phyloP scores from a whole-genome alignment of 202 grass and related monocot genomes.

The Digitaria exilis region DNA sequence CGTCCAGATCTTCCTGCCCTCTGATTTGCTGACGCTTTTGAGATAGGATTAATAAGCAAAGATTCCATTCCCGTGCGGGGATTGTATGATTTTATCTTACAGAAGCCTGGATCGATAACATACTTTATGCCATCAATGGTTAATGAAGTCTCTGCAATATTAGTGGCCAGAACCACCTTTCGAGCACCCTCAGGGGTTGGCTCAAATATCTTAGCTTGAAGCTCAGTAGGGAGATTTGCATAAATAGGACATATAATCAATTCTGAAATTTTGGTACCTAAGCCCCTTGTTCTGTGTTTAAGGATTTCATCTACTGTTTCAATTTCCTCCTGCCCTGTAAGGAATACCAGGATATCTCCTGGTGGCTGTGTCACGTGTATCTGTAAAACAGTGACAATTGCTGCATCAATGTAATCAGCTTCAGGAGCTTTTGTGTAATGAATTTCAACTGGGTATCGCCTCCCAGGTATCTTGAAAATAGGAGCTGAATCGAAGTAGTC shows the following conservation, averaged over 20 bases:
- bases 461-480: constrained; percentile 94
- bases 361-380: constrained; percentile 90
- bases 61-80: constrained; percentile 95
- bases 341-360: constrained; percentile 87
- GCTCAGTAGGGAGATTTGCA: constrained; percentile 89
- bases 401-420: constrained; percentile 95
- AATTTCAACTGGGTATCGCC: constrained; percentile 77
- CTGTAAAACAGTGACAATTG: constrained; percentile 90
- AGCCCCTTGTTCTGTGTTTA: constrained; percentile 82
- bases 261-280: constrained; percentile 94
- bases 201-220: constrained; percentile 97
- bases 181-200: constrained; percentile 82
- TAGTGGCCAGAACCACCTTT: constrained; percentile 92
- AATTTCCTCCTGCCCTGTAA: constrained; percentile 94
- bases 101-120: constrained; percentile 95
- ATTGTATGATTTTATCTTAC: constrained; percentile 95
- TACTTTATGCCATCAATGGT: constrained; percentile 98
- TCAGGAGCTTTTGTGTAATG: constrained; percentile 92
- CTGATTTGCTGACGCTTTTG: constrained; percentile 93
- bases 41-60: constrained; percentile 86
- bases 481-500: constrained; percentile 88
- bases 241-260: constrained; percentile 95
- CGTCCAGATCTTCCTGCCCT: constrained; percentile 92
- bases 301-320: constrained; percentile 97
- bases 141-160: constrained; percentile 93